Percentiles rank a stretch among this genome's conserved stretches.
Evolutionary conservation across 305 asterid species (phyloP).

Genomic region (Fraxinus nigra): DNA sequence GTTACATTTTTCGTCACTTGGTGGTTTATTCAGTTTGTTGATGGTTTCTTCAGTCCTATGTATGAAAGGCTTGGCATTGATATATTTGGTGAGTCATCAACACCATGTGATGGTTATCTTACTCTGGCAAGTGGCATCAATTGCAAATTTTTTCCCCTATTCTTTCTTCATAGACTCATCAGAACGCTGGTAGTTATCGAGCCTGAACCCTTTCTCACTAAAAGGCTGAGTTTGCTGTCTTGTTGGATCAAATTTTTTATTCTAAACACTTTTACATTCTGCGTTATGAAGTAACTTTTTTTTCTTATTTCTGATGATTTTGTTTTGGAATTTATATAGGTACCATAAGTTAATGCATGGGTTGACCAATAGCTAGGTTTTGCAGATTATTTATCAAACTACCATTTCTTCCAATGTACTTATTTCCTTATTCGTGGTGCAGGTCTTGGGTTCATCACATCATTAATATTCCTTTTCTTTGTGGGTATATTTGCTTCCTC

Average conservation of each 20-base stretch:
- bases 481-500: constrained; percentile 93
- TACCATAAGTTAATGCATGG: background rate
- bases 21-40: constrained; percentile 98
- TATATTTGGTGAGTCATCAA: constrained; percentile 65
- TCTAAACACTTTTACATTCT: background rate
- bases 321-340: background rate
- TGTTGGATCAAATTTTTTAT: background rate
- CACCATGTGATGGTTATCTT: constrained; percentile 12
- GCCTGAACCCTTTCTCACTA: background rate
- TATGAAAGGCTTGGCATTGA: constrained; percentile 87
- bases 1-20: constrained; percentile 89
- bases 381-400: constrained; percentile 2
- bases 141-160: background rate
- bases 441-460: constrained; percentile 96
- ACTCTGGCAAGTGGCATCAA: background rate
- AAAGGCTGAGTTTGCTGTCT: background rate
- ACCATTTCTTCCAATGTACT: constrained; percentile 22
- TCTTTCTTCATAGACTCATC: constrained; percentile 4
- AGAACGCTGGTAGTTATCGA: background rate
- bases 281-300: background rate
- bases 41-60: constrained; percentile 96
- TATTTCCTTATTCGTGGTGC: constrained; percentile 34
- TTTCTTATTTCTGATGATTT: background rate
- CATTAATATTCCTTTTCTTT: constrained; percentile 71
- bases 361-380: constrained; percentile 7